Evolutionary conservation across 768 basidiomycete genomes (phyloP).

Genomic region (Lenzites betulinus): DNA sequence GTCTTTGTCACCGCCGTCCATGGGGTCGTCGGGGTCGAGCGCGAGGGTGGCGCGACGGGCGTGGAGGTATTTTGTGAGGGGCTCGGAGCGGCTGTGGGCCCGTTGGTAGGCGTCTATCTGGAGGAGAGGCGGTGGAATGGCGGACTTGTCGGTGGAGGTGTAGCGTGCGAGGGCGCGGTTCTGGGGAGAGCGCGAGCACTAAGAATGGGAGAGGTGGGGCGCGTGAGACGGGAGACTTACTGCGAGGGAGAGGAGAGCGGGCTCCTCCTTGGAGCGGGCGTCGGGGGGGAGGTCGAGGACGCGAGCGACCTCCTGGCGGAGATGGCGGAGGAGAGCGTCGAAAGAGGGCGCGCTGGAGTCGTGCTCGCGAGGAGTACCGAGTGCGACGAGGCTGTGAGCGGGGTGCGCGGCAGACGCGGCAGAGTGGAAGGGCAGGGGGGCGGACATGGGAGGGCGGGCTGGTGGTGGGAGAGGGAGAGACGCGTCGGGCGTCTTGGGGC

Average conservation of each 20-base stretch:
- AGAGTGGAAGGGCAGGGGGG: neutral
- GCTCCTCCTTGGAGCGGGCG: constrained; percentile 14
- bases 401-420: neutral
- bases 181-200: constrained; percentile 13
- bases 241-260: constrained; percentile 2
- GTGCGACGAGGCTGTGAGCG: neutral
- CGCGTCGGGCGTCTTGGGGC: constrained; percentile 17
- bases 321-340: constrained; percentile 15
- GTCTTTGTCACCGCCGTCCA: constrained; percentile 19
- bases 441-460: constrained; percentile 12
- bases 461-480: constrained; percentile 23
- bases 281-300: constrained; percentile 19
- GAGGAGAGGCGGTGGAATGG: constrained; percentile 20
- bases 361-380: constrained; percentile 6
- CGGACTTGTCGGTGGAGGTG: constrained; percentile 11
- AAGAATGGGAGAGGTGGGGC: neutral
- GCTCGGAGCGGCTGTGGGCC: constrained; percentile 9
- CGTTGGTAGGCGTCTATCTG: constrained; percentile 22
- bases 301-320: constrained; percentile 20
- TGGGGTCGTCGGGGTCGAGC: constrained; percentile 12
- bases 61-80: constrained; percentile 19
- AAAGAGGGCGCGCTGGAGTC: constrained; percentile 14
- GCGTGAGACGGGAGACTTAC: neutral
- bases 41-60: constrained; percentile 16
- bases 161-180: constrained; percentile 19